These are phyloP conservation scores for Penicillium paradoxum DNA, from an alignment of 495 filamentous ascomycete genomes.

Conservation along the genomic window DNA sequence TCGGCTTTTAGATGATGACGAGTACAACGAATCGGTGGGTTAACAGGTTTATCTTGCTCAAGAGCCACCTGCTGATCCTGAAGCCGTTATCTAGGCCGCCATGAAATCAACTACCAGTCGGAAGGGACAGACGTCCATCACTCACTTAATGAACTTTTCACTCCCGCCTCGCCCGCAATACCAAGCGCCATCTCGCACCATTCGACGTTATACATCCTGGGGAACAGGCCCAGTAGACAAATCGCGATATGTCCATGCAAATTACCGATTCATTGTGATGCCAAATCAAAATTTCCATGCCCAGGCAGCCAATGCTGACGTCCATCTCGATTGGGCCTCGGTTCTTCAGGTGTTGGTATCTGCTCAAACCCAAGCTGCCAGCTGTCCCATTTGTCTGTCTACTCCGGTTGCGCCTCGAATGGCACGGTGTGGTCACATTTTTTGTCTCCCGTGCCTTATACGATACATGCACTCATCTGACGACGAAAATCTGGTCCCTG, in stretches of 20 bases:
- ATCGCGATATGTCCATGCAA: constrained; percentile 91
- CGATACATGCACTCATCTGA: constrained; percentile 91
- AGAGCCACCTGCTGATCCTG: constrained; percentile 19
- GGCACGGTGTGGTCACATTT: constrained; percentile 97
- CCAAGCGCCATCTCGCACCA: constrained; percentile 52
- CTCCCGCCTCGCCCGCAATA: constrained; percentile 71
- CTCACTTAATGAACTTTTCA: constrained; percentile 89
- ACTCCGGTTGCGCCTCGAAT: constrained; percentile 90
- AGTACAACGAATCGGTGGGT: constrained; percentile 73
- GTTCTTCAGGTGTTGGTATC: constrained; percentile 91
- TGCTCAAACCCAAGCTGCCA: constrained; percentile 76
- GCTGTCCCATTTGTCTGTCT: constrained; percentile 91
- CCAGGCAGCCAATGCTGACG: constrained; percentile 82
- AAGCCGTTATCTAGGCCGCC: constrained; percentile 49
- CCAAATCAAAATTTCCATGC: constrained; percentile 72
- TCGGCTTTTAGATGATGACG: constrained; percentile 66
- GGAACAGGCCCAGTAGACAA: constrained; percentile 86
- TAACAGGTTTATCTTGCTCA: neutral
- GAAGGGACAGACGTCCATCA: constrained; percentile 93
- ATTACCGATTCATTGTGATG: constrained; percentile 93
- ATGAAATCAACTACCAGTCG: constrained; percentile 80
- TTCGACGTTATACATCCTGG: constrained; percentile 68
- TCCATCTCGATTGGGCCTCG: constrained; percentile 84
- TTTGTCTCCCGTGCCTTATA: constrained; percentile 89
- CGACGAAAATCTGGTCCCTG: constrained; percentile 53